phyloP scores from a whole-genome alignment of 2,329 filamentous ascomycete genomes.

The Emergomyces orientalis region DNA sequence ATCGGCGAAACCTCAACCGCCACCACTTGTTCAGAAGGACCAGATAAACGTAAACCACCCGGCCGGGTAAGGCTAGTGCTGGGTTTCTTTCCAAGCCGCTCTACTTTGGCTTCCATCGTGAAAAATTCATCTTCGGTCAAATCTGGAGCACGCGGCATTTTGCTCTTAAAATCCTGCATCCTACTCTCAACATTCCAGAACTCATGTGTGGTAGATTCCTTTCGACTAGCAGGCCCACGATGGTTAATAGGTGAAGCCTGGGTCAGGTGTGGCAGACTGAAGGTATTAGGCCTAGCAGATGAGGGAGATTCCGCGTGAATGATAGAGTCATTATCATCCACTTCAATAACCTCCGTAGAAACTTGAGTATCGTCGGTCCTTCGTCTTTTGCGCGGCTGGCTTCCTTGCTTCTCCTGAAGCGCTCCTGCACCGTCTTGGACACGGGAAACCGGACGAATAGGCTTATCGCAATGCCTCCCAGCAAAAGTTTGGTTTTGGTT shows the following conservation, averaged over 20 bases:
- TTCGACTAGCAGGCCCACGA: neutral
- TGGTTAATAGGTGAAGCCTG: neutral
- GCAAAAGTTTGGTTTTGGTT: neutral
- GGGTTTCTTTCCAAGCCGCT: neutral
- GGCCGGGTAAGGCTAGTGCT: neutral
- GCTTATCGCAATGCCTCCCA: neutral
- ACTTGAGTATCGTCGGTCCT: constrained; percentile 6
- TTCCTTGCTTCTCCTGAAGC: neutral
- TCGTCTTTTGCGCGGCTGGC: constrained; percentile 10
- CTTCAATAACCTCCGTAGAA: neutral
- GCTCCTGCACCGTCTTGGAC: neutral
- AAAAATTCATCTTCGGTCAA: neutral
- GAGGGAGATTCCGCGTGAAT: neutral
- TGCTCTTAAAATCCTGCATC: neutral
- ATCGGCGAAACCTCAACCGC: neutral
- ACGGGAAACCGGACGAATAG: neutral
- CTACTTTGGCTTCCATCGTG: constrained; percentile 1
- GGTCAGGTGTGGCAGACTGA: neutral
- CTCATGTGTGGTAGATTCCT: neutral
- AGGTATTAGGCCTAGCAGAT: neutral
- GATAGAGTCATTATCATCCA: constrained; percentile 1
- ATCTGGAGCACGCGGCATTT: neutral
- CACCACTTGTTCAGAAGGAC: neutral
- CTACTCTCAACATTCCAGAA: constrained; percentile 1
- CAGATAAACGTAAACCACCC: neutral